These are phyloP conservation scores for Neurospora sp. DNA, from an alignment of 495 filamentous ascomycete genomes.

Conservation along the genomic window DNA sequence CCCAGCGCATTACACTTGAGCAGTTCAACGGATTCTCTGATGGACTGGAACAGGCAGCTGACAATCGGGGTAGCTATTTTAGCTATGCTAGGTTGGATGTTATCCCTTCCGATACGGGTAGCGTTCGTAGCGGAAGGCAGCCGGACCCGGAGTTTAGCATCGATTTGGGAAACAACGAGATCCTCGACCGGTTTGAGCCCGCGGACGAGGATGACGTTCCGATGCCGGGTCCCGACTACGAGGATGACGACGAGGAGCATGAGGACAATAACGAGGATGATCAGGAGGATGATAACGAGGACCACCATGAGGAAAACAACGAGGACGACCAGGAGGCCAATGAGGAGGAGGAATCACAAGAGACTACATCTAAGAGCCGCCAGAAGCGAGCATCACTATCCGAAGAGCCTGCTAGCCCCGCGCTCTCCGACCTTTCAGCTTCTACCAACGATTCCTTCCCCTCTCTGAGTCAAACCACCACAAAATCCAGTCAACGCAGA, in stretches of 20 bases:
- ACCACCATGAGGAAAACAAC: not conserved
- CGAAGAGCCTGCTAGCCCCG: constrained; percentile 3
- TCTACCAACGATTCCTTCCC: constrained; percentile 22
- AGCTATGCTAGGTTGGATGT: constrained; percentile 9
- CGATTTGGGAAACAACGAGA: constrained; percentile 15
- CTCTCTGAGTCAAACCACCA: constrained; percentile 21
- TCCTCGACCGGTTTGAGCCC: constrained; percentile 6
- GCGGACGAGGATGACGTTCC: constrained; percentile 9
- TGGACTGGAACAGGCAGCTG: not conserved
- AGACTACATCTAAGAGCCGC: not conserved
- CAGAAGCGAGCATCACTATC: constrained; percentile 2
- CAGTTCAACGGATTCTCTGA: constrained; percentile 22
- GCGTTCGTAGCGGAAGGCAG: constrained; percentile 30
- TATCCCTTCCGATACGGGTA: constrained; percentile 21
- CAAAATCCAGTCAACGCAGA: not conserved
- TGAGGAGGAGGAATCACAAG: not conserved
- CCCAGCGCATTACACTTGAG: constrained; percentile 17
- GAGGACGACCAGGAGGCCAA: not conserved
- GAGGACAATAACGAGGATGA: constrained; percentile 1
- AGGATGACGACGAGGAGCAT: not conserved
- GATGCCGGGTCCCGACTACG: not conserved
- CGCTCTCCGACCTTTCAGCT: not conserved
- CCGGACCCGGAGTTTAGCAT: constrained; percentile 23
- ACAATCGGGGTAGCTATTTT: constrained; percentile 1
- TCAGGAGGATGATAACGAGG: not conserved